phyloP scores from a whole-genome alignment of 23 red algal species.

The Cyanidium caldarium region DNA sequence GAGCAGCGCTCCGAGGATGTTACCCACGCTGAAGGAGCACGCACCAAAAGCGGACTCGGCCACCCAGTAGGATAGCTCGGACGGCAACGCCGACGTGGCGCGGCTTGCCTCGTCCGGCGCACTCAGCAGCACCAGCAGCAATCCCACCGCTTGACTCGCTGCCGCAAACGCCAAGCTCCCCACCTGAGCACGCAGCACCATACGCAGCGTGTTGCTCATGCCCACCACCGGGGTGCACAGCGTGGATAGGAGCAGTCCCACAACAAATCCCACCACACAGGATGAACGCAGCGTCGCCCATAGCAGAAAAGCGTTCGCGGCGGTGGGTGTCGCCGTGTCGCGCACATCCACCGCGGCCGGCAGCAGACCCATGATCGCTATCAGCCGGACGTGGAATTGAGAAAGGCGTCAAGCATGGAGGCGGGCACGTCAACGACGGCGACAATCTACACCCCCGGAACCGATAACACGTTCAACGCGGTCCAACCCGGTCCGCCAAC shows the following conservation, averaged over 20 bases:
- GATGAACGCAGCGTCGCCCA: not conserved
- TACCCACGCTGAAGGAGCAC: not conserved
- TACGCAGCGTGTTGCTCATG: not conserved
- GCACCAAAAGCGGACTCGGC: not conserved
- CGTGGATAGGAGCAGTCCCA: not conserved
- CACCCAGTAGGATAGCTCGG: not conserved
- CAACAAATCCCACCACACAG: not conserved
- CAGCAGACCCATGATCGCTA: too few species aligned
- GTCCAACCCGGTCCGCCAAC: too few species aligned
- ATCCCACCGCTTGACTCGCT: not conserved
- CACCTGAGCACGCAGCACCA: not conserved
- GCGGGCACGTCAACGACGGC: too few species aligned
- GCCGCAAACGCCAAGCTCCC: slow-evolving; percentile 1
- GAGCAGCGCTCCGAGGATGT: not conserved
- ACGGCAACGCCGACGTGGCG: not conserved
- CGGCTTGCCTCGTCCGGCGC: too few species aligned
- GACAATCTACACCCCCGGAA: too few species aligned
- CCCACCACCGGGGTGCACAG: not conserved
- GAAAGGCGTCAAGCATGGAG: too few species aligned
- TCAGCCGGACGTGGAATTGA: too few species aligned
- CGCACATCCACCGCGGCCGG: too few species aligned
- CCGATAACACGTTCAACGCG: too few species aligned
- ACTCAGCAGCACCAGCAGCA: too few species aligned
- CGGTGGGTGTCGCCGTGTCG: too few species aligned
- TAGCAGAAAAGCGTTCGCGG: too few species aligned